phyloP scores from a whole-genome alignment of 768 basidiomycete genomes.

The Tylopilus plumbeoviolaceoides region DNA sequence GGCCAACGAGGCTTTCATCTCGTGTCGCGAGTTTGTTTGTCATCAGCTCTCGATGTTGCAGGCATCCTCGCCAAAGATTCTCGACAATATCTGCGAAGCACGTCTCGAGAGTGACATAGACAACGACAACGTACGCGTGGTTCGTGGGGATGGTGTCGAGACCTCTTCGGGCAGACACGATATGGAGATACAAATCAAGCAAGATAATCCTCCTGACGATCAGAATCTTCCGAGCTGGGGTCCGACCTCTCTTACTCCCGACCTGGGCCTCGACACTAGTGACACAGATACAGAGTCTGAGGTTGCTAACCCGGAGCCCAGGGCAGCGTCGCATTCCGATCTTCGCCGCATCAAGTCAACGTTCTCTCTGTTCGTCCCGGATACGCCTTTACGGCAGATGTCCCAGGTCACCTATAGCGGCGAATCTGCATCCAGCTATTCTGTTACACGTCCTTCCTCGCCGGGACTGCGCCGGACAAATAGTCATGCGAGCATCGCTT shows the following conservation, averaged over 20 bases:
- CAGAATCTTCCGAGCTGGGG: slow-evolving; percentile 55
- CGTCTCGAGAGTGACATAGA: slow-evolving; percentile 68
- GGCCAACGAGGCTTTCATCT: slow-evolving; percentile 61
- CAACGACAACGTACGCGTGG: slow-evolving; percentile 60
- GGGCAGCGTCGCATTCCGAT: slow-evolving; percentile 10
- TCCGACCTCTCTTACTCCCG: slow-evolving; percentile 7
- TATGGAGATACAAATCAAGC: slow-evolving; percentile 36
- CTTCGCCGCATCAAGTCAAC: slow-evolving; percentile 31
- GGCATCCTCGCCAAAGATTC: slow-evolving; percentile 44
- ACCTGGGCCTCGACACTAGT: slow-evolving; percentile 2
- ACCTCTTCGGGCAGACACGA: slow-evolving; percentile 38
- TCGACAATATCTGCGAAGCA: slow-evolving; percentile 53
- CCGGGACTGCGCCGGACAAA: slow-evolving; percentile 44
- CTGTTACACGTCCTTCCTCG: slow-evolving; percentile 38
- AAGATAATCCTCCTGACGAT: slow-evolving; percentile 23
- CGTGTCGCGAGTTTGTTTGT: slow-evolving; percentile 67
- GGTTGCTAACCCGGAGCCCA: background rate
- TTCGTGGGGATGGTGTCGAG: slow-evolving; percentile 71
- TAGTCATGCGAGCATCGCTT: slow-evolving; percentile 57
- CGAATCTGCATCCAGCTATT: slow-evolving; percentile 19
- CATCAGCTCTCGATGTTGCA: slow-evolving; percentile 53
- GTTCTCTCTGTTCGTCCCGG: slow-evolving; percentile 23
- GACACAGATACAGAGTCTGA: slow-evolving; percentile 2
- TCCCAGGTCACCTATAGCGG: slow-evolving; percentile 4
- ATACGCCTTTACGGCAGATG: slow-evolving; percentile 13